Conservation (phyloP, 2,329 filamentous ascomycete genomes). For the Pseudomassariella vexata region DNA sequence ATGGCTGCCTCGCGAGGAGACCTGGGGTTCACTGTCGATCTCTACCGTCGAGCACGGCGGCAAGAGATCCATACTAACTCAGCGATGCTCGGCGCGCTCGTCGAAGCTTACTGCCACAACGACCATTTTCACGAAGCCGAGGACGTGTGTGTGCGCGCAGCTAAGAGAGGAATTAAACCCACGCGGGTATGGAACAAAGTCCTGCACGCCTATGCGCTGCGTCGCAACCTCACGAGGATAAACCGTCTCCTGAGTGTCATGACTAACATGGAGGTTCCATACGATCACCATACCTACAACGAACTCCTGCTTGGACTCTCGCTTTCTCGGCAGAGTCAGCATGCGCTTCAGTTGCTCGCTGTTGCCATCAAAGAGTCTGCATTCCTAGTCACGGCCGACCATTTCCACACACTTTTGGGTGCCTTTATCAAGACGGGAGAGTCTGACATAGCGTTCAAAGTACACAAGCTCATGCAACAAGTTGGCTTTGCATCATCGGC, state of each 20-base stretch:
- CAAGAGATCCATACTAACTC: constrained; percentile 42
- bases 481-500: constrained; percentile 36
- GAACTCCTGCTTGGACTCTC: constrained; percentile 44
- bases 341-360: constrained; percentile 43
- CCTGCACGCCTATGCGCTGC: constrained; percentile 61
- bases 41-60: constrained; percentile 59
- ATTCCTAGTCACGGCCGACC: constrained; percentile 40
- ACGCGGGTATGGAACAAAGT: constrained; percentile 75
- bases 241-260: constrained; percentile 44
- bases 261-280: constrained; percentile 38
- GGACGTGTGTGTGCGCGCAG: constrained; percentile 50
- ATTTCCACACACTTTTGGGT: constrained; percentile 49
- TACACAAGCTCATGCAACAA: constrained; percentile 37
- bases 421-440: constrained; percentile 42
- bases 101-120: constrained; percentile 62
- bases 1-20: constrained; percentile 69
- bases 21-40: constrained; percentile 57
- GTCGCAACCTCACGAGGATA: constrained; percentile 45
- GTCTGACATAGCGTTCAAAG: constrained; percentile 31
- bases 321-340: constrained; percentile 40
- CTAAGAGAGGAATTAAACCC: constrained; percentile 42
- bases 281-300: constrained; percentile 44
- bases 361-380: constrained; percentile 35
- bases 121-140: constrained; percentile 50
- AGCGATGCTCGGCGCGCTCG: constrained; percentile 57